phyloP scores from a whole-genome alignment of 345 rosid genomes.

The Pistacia vera region DNA sequence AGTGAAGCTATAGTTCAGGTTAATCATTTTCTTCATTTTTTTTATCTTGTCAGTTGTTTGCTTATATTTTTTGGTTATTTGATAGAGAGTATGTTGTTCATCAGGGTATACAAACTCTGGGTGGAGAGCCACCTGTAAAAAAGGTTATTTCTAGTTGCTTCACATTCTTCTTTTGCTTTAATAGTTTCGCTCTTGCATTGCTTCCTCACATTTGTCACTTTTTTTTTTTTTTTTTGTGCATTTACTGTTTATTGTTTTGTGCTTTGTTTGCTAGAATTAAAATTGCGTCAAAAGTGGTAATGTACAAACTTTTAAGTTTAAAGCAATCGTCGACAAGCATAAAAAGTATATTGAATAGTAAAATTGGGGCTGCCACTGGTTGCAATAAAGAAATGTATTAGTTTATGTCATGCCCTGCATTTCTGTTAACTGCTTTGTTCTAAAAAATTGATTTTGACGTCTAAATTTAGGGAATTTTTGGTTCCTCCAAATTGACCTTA shows the following conservation, averaged over 20 bases:
- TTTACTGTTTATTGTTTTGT: neutral
- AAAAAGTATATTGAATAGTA: neutral
- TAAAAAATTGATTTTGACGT: too few relatives aligned
- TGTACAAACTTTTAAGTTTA: neutral
- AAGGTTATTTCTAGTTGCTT: too few relatives aligned
- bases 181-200: neutral
- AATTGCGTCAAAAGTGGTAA: neutral
- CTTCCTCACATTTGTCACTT: neutral
- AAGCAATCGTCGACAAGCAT: neutral
- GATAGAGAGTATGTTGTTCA: too few relatives aligned
- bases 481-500: too few relatives aligned
- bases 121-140: too few relatives aligned
- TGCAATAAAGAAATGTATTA: neutral
- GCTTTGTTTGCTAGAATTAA: neutral
- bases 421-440: neutral
- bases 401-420: conserved; percentile 1
- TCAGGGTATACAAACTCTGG: too few relatives aligned
- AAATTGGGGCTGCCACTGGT: neutral
- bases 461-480: too few relatives aligned
- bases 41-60: too few relatives aligned
- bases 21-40: too few relatives aligned
- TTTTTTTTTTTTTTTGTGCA: neutral
- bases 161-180: neutral
- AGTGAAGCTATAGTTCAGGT: too few relatives aligned
- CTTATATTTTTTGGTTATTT: too few relatives aligned